Conservation (phyloP, 176 grass and related monocot genomes). For the Musa itinerans region DNA sequence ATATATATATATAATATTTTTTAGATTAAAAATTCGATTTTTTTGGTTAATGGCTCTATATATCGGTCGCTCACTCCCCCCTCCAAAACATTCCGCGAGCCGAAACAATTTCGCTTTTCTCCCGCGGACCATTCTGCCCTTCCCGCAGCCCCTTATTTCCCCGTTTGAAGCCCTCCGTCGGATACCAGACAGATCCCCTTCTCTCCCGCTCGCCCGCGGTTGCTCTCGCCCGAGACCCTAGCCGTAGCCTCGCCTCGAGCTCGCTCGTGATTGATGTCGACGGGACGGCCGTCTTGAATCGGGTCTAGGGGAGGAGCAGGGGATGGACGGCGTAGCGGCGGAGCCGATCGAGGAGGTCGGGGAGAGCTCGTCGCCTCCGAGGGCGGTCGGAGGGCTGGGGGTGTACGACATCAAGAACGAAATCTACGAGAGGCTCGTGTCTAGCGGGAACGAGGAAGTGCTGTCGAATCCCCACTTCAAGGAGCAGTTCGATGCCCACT, state of each 20-base stretch:
- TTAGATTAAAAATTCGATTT: not conserved
- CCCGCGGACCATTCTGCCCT: conserved; percentile 32
- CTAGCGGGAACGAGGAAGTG: conserved; percentile 60
- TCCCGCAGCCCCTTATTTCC: conserved; percentile 17
- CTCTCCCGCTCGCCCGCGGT: conserved; percentile 3
- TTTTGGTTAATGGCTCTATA: not conserved
- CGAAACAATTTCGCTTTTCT: not conserved
- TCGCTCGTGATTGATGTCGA: conserved; percentile 10
- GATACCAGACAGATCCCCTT: conserved; percentile 9
- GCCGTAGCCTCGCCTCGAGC: not conserved
- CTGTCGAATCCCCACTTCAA: conserved; percentile 45
- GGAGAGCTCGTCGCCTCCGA: conserved; percentile 82
- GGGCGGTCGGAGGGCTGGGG: conserved; percentile 21
- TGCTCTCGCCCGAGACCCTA: conserved; percentile 32
- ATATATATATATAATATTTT: not conserved
- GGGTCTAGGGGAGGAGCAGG: conserved; percentile 1
- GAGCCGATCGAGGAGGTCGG: conserved; percentile 78
- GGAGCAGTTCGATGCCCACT: conserved; percentile 63
- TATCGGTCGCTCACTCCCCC: not conserved
- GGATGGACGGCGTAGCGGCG: conserved; percentile 11
- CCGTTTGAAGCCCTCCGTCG: conserved; percentile 9
- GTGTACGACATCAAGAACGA: conserved; percentile 34
- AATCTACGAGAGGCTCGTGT: conserved; percentile 62
- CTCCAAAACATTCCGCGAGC: not conserved
- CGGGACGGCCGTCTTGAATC: not conserved